These are phyloP conservation scores for Rhizoclosmatium globosum DNA, from an alignment of 192 early-diverging fungal genomes.

Conservation along the genomic window DNA sequence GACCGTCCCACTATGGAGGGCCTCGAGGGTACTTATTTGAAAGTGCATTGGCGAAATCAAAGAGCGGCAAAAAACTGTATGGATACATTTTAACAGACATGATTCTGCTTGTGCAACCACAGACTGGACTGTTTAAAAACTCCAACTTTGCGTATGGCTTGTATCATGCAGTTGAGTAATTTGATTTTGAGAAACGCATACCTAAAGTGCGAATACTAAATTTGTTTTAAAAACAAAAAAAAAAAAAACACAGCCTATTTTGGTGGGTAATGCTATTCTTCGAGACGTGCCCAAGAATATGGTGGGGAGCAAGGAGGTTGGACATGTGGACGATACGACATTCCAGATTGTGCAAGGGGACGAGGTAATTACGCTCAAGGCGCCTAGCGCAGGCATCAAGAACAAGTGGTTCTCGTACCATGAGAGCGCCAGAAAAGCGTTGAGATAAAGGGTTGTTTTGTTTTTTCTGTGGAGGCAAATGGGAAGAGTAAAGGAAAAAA, in stretches of 20 bases:
- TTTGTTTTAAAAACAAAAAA: neutral
- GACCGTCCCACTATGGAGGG: constrained; percentile 65
- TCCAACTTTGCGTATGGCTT: constrained; percentile 40
- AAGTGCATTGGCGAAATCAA: constrained; percentile 74
- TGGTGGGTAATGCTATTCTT: constrained; percentile 46
- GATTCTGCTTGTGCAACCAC: constrained; percentile 60
- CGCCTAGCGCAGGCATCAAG: constrained; percentile 61
- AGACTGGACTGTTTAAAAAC: constrained; percentile 34
- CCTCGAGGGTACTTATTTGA: constrained; percentile 73
- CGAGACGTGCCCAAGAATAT: constrained; percentile 42
- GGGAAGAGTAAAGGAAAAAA: neutral
- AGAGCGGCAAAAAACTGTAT: constrained; percentile 79
- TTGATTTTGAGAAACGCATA: constrained; percentile 22
- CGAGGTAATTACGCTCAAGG: constrained; percentile 62
- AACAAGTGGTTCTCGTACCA: constrained; percentile 61
- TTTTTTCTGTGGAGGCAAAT: neutral
- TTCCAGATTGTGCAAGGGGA: constrained; percentile 70
- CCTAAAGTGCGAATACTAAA: constrained; percentile 28
- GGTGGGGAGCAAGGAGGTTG: constrained; percentile 39
- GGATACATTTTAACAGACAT: constrained; percentile 68
- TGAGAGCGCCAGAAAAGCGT: constrained; percentile 13
- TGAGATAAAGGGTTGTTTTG: neutral
- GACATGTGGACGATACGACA: constrained; percentile 55
- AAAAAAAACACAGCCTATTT: constrained; percentile 36
- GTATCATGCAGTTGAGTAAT: constrained; percentile 54